phyloP scores from a whole-genome alignment of 1,284 basidiomycete species.

The Malassezia arunalokei region DNA sequence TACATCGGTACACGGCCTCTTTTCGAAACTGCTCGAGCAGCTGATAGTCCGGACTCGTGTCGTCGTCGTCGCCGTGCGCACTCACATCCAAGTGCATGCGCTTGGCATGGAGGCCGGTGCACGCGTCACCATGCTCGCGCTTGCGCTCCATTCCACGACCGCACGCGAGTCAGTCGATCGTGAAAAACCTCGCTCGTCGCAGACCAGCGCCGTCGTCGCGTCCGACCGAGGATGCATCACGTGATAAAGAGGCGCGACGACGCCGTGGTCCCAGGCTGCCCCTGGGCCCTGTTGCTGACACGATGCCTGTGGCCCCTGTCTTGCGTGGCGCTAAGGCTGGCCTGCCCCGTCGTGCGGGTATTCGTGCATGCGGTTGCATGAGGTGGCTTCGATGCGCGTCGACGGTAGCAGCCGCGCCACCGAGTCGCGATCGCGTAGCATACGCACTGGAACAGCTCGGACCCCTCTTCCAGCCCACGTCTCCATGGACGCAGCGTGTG shows the following conservation, averaged over 20 bases:
- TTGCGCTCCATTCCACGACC: conserved; percentile 22
- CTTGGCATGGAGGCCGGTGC: background rate
- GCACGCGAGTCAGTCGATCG: too few relatives aligned
- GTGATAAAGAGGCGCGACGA: too few relatives aligned
- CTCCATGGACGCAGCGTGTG: background rate
- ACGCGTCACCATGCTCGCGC: conserved; percentile 19
- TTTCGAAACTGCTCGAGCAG: conserved; percentile 32
- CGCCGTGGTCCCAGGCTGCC: too few relatives aligned
- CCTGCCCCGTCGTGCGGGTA: too few relatives aligned
- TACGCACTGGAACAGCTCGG: background rate
- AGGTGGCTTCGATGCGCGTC: too few relatives aligned
- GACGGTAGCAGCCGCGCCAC: too few relatives aligned
- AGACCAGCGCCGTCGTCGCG: background rate
- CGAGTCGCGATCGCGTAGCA: background rate
- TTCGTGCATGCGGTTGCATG: too few relatives aligned
- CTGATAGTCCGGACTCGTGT: conserved; percentile 18
- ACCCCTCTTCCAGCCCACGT: background rate
- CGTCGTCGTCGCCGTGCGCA: conserved; percentile 18
- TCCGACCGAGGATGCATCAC: background rate
- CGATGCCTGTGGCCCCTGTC: too few relatives aligned
- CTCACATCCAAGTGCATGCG: conserved; percentile 17
- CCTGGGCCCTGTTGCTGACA: too few relatives aligned
- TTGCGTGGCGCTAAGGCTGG: too few relatives aligned
- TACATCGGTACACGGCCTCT: conserved; percentile 37
- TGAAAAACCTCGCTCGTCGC: too few relatives aligned